These are phyloP conservation scores for Chenopodium suecicum DNA, from an alignment of 148 eudicot species.

Conservation along the genomic window DNA sequence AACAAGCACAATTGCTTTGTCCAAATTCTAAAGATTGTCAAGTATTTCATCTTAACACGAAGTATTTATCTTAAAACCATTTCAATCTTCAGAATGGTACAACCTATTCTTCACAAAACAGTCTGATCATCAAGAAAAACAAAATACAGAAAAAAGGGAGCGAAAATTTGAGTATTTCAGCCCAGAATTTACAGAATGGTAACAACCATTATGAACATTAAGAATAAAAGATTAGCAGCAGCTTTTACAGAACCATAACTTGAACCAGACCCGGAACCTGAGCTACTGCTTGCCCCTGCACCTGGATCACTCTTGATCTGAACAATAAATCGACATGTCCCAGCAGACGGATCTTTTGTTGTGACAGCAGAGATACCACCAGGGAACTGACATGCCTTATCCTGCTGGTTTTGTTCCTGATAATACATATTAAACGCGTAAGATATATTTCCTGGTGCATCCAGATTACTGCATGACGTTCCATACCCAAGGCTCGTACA, in stretches of 20 bases:
- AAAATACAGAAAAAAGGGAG: background rate
- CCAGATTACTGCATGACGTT: slow-evolving; percentile 51
- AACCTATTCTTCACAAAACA: slow-evolving; percentile 1
- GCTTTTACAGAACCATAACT: slow-evolving; percentile 10
- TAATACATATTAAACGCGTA: slow-evolving; percentile 58
- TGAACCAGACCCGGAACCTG: slow-evolving; percentile 4
- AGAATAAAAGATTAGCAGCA: slow-evolving; percentile 23
- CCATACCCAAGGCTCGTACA: slow-evolving; percentile 77
- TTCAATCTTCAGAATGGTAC: background rate
- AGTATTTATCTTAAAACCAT: background rate
- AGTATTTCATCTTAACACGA: background rate
- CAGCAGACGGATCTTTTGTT: slow-evolving; percentile 53
- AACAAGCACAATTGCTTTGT: background rate
- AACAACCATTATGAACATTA: slow-evolving; percentile 20
- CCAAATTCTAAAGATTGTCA: background rate
- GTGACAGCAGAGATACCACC: slow-evolving; percentile 46
- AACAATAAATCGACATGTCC: slow-evolving; percentile 54
- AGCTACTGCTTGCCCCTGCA: slow-evolving; percentile 6
- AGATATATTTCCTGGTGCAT: slow-evolving; percentile 45
- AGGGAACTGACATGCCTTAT: slow-evolving; percentile 62
- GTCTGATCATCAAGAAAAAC: background rate
- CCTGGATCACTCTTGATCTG: slow-evolving; percentile 40
- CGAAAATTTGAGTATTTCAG: background rate
- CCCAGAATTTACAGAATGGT: slow-evolving; percentile 11
- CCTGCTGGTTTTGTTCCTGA: slow-evolving; percentile 59